phyloP scores from a whole-genome alignment of 2,329 filamentous ascomycete genomes.

The Trichoderma atroviride region DNA sequence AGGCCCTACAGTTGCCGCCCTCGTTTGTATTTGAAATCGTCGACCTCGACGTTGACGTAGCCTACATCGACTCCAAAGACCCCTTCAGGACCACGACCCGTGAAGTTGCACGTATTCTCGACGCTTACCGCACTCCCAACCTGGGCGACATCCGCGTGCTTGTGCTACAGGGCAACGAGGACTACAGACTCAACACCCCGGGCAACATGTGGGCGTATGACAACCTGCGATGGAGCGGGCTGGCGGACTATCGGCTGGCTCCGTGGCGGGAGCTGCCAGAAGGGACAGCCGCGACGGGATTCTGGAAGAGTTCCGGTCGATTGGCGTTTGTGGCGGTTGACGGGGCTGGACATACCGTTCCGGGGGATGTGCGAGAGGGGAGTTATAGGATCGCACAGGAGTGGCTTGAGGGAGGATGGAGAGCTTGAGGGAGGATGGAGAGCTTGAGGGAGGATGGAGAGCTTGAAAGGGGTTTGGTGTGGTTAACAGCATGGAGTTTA shows the following conservation, averaged over 20 bases:
- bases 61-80: conserved; percentile 17
- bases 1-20: conserved; percentile 50
- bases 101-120: conserved; percentile 28
- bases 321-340: conserved; percentile 33
- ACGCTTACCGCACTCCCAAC: conserved; percentile 25
- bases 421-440: no score
- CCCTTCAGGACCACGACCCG: conserved; percentile 22
- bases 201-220: conserved; percentile 42
- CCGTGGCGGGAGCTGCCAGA: conserved; percentile 29
- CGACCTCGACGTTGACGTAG: conserved; percentile 89
- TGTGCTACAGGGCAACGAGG: conserved; percentile 34
- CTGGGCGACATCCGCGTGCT: conserved; percentile 31
- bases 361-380: conserved; percentile 29
- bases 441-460: conserved; percentile 28
- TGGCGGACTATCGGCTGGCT: conserved; percentile 45
- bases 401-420: conserved; percentile 30
- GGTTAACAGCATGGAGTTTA: neutral
- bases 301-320: conserved; percentile 31
- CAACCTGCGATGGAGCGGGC: conserved; percentile 47
- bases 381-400: conserved; percentile 30
- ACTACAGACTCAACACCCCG: conserved; percentile 32
- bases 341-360: conserved; percentile 31
- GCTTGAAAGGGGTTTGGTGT: neutral
- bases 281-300: conserved; percentile 23
- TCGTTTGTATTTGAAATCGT: conserved; percentile 82